Percentiles rank a stretch among this genome's conserved stretches.
Evolutionary conservation across 306 rosid species (phyloP).

Genomic region (Dryas alaskensis): DNA sequence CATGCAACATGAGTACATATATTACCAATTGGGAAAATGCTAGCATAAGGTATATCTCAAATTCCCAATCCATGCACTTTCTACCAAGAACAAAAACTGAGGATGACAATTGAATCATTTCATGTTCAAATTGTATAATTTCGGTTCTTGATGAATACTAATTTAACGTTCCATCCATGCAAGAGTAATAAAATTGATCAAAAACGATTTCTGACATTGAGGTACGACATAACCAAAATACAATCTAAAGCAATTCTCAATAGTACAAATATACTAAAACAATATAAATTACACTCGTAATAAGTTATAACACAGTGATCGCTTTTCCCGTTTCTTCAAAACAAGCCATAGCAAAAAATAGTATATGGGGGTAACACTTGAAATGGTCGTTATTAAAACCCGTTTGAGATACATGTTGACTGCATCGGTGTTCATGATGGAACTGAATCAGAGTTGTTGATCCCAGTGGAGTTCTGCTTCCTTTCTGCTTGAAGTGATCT

Average conservation of each 20-base stretch:
- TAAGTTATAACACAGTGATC: not conserved
- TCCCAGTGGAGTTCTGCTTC: slow-evolving; percentile 54
- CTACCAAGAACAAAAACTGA: not conserved
- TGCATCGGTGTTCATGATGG: slow-evolving; percentile 32
- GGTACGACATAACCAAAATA: not conserved
- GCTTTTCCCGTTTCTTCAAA: slow-evolving; percentile 7
- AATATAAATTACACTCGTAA: not conserved
- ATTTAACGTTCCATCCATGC: not conserved
- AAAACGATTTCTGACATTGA: not conserved
- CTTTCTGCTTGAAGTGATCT: slow-evolving; percentile 92
- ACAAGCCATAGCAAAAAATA: not conserved
- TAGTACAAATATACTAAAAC: not conserved
- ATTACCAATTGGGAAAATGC: no score
- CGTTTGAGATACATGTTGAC: slow-evolving; percentile 15
- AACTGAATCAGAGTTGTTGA: slow-evolving; percentile 51
- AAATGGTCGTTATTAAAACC: slow-evolving; percentile 13
- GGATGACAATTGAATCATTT: slow-evolving; percentile 6
- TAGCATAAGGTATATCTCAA: no score
- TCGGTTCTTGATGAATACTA: not conserved
- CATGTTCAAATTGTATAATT: not conserved
- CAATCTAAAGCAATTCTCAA: not conserved
- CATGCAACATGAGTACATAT: no score
- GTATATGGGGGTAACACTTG: slow-evolving; percentile 1
- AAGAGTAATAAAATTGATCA: not conserved
- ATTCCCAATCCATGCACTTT: no score